These are phyloP conservation scores for Calcarisporium arbuscula DNA, from an alignment of 2,329 filamentous ascomycete species.

Conservation along the genomic window DNA sequence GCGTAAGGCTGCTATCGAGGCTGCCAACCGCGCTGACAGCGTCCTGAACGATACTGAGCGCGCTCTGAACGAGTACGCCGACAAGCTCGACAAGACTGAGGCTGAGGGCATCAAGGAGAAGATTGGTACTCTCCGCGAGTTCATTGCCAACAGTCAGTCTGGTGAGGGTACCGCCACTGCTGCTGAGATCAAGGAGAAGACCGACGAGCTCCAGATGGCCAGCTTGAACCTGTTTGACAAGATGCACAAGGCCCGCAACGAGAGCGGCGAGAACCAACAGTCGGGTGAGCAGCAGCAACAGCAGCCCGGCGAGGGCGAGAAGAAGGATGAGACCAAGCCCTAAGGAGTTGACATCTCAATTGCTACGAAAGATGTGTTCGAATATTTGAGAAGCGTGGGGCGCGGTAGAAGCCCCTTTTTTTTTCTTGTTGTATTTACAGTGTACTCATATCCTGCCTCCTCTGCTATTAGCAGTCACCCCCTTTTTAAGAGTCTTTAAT, in stretches of 20 bases:
- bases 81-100: slow-evolving; percentile 95
- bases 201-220: slow-evolving; percentile 92
- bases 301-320: slow-evolving; percentile 59
- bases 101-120: slow-evolving; percentile 91
- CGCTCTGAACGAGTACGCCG: slow-evolving; percentile 92
- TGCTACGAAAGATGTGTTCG: slow-evolving; percentile 15
- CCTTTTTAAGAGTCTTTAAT: slow-evolving; percentile 41
- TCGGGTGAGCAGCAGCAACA: slow-evolving; percentile 41
- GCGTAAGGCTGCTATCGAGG: slow-evolving; percentile 90
- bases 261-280: slow-evolving; percentile 52
- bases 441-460: slow-evolving; percentile 47
- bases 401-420: slow-evolving; percentile 27
- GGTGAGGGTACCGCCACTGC: slow-evolving; percentile 82
- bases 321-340: slow-evolving; percentile 69
- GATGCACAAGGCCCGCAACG: slow-evolving; percentile 93
- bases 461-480: slow-evolving; percentile 27
- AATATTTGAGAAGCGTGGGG: slow-evolving; percentile 27
- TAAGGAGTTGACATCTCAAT: slow-evolving; percentile 32
- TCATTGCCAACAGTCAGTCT: slow-evolving; percentile 88
- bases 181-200: slow-evolving; percentile 96
- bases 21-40: slow-evolving; percentile 94
- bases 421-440: slow-evolving; percentile 34
- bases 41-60: slow-evolving; percentile 98
- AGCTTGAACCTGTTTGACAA: slow-evolving; percentile 98
- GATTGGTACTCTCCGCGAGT: slow-evolving; percentile 78